Conservation (phyloP, 805 yeast species). For the Pichia cabralensis region DNA sequence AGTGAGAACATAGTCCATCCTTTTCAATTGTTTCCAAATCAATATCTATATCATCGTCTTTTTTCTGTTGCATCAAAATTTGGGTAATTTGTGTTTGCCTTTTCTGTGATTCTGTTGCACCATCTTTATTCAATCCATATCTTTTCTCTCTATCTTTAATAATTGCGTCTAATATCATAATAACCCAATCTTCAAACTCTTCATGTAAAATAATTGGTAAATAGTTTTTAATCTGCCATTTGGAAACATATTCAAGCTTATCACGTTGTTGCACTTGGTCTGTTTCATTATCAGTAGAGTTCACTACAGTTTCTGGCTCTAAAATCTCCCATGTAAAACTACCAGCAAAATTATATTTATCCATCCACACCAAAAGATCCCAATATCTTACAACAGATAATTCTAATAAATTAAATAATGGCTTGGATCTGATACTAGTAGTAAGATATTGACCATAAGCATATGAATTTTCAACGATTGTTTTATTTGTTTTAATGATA, state of each 20-base stretch:
- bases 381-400: constrained; percentile 67
- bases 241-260: constrained; percentile 37
- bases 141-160: constrained; percentile 41
- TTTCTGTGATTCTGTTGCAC: constrained; percentile 34
- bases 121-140: constrained; percentile 1
- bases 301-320: no score
- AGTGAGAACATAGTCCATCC: constrained; percentile 41
- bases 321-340: constrained; percentile 37
- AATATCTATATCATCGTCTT: constrained; percentile 9
- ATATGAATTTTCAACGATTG: constrained; percentile 75
- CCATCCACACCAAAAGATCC: constrained; percentile 96
- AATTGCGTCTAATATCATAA: constrained; percentile 63
- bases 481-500: constrained; percentile 63
- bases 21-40: constrained; percentile 19
- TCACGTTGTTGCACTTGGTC: constrained; percentile 13
- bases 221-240: constrained; percentile 74
- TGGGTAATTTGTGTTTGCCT: constrained; percentile 62
- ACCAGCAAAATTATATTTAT: constrained; percentile 80
- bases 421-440: constrained; percentile 68
- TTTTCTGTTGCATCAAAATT: constrained; percentile 34
- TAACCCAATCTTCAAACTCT: constrained; percentile 85
- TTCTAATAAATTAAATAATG: constrained; percentile 76
- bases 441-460: constrained; percentile 83
- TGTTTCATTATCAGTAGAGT: constrained; percentile 29
- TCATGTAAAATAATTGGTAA: constrained; percentile 66